Evolutionary conservation across 208 protist genomes (phyloP).

Genomic region (Angomonas ambiguus): DNA sequence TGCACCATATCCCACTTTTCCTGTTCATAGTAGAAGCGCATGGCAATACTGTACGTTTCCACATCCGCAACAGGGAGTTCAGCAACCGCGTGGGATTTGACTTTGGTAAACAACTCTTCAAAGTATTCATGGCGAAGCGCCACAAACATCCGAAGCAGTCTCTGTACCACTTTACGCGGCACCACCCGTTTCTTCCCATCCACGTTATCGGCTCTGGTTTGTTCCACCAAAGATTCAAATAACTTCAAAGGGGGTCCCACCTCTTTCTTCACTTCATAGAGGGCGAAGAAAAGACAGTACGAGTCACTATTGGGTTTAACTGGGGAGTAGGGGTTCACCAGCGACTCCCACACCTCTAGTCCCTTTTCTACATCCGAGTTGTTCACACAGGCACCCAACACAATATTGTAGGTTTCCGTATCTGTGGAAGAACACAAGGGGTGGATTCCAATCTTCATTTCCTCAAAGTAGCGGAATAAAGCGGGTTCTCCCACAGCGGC

Average conservation of each 20-base stretch:
- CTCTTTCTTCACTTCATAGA: slow-evolving; percentile 27
- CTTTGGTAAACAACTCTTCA: slow-evolving; percentile 43
- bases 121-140: slow-evolving; percentile 36
- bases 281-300: slow-evolving; percentile 63
- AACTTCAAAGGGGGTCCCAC: slow-evolving; percentile 24
- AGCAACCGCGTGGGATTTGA: slow-evolving; percentile 11
- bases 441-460: slow-evolving; percentile 72
- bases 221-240: slow-evolving; percentile 15
- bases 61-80: slow-evolving; percentile 21
- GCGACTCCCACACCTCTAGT: slow-evolving; percentile 16
- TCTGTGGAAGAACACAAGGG: slow-evolving; percentile 50
- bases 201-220: background rate
- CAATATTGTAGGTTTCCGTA: slow-evolving; percentile 70
- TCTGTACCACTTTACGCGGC: slow-evolving; percentile 29
- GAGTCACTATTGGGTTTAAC: slow-evolving; percentile 58
- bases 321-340: slow-evolving; percentile 30
- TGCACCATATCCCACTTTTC: slow-evolving; percentile 39
- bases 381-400: slow-evolving; percentile 42
- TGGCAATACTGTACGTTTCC: slow-evolving; percentile 48
- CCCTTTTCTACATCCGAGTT: slow-evolving; percentile 20
- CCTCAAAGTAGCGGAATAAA: slow-evolving; percentile 42
- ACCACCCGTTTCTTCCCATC: slow-evolving; percentile 13
- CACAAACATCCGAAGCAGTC: slow-evolving; percentile 51
- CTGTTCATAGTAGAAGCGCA: slow-evolving; percentile 56
- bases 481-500: slow-evolving; percentile 39